Evolutionary conservation across 2,329 filamentous ascomycete species (phyloP), one percentile per base, ranked within the genome.

Genomic region (Diaporthe helianthi): DNA sequence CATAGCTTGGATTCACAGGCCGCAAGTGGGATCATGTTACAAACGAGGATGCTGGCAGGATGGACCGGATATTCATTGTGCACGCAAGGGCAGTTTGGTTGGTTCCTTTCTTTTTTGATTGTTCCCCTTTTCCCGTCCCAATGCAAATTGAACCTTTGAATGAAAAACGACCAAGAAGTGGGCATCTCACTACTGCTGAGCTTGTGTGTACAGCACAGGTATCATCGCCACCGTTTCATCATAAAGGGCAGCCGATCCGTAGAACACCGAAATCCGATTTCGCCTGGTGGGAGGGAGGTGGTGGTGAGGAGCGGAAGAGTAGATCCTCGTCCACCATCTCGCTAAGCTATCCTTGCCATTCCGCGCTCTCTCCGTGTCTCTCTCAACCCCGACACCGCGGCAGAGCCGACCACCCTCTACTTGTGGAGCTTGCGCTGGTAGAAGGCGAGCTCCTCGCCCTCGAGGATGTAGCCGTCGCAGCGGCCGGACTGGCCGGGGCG

Each of bases 351-450:
- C 61, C 61, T 53, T 69, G 63, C 61, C 61, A 55, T 55, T 58
- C 53, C 41, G 46, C 29, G n/a, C 10, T 4, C 10, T 44, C 38
- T 44, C 13, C n/a, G n/a, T n/a, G n/a, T n/a, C 36, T 17, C 24
- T 64, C 38, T 6, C 44, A 26, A 22, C 55, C 15, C 15, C 24
- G 5, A 29, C 55, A 24, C 55, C 38, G 51, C 19, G 41, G 22
- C 33, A 22, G 46, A 19, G 15, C 47, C 58, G 33, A 26, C 58
- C 75, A 71, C 7, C 69, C 36, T 88, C 87, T 98, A 98, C 90
- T 97, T 98, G 91, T 96, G 93, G 85, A 98, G 93, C 87, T 94
- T 94, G 87, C 93, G 93, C 92, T 97, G 94, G 93, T 99, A 99
- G 93, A 99, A 99, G 84, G 94, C 94, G 80, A 99, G 90, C 91